Evolutionary conservation across 768 basidiomycete species (phyloP).

Genomic region (Calvatia gigantea): DNA sequence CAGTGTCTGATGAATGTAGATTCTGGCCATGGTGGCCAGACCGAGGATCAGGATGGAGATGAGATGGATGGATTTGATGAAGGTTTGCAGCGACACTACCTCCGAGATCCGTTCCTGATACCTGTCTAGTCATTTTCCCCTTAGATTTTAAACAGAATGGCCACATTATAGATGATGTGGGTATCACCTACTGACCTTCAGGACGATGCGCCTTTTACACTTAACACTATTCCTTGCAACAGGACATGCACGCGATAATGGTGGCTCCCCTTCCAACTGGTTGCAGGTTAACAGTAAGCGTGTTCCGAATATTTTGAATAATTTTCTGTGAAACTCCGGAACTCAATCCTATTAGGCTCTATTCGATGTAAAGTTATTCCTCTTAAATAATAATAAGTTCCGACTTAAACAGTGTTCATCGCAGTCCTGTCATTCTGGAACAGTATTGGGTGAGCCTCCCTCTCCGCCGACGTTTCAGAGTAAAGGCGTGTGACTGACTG

Average conservation of each 20-base stretch:
- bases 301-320: neutral
- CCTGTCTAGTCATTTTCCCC: slow-evolving; percentile 72
- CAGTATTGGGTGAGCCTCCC: slow-evolving; percentile 38
- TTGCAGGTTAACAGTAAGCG: slow-evolving; percentile 49
- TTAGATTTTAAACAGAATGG: slow-evolving; percentile 77
- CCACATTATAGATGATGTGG: slow-evolving; percentile 70
- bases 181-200: slow-evolving; percentile 16
- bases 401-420: neutral
- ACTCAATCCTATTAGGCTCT: slow-evolving; percentile 32
- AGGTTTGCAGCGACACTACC: slow-evolving; percentile 32
- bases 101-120: neutral
- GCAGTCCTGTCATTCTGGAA: slow-evolving; percentile 54
- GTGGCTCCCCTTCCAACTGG: slow-evolving; percentile 41
- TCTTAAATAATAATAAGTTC: neutral
- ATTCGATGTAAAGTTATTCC: slow-evolving; percentile 40
- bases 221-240: neutral
- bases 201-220: neutral
- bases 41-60: slow-evolving; percentile 72
- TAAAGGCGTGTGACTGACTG: neutral
- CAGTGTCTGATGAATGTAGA: slow-evolving; percentile 36
- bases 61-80: slow-evolving; percentile 81
- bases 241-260: slow-evolving; percentile 52
- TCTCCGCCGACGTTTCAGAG: neutral
- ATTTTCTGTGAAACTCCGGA: neutral
- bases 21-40: slow-evolving; percentile 96